Evolutionary conservation across 768 basidiomycete species (phyloP).

Genomic region (Cystobasidium onofrii): DNA sequence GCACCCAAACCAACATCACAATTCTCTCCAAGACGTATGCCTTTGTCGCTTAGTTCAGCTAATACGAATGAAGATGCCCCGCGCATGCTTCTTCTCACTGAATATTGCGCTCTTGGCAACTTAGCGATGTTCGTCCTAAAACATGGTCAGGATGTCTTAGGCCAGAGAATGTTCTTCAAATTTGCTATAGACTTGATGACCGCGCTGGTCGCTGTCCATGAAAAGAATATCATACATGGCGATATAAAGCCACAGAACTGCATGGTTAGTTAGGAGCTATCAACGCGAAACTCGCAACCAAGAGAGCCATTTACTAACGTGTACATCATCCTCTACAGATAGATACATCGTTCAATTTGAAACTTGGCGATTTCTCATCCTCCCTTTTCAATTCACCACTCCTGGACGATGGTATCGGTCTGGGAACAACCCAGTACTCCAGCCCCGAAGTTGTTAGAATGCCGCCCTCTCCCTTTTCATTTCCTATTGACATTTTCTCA

Average conservation of each 20-base stretch:
- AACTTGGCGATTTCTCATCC: constrained; percentile 49
- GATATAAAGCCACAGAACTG: constrained; percentile 50
- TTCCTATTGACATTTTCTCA: constrained; percentile 49
- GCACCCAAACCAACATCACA: neutral
- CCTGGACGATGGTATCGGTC: constrained; percentile 46
- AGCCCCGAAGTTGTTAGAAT: constrained; percentile 48
- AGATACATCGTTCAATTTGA: constrained; percentile 42
- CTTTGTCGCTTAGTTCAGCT: neutral
- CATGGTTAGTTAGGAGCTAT: too few species aligned
- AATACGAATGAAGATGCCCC: neutral
- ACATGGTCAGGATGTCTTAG: constrained; percentile 36
- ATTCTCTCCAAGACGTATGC: neutral
- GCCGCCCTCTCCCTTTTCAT: constrained; percentile 45
- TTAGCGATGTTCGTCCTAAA: constrained; percentile 35
- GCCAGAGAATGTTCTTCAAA: constrained; percentile 33
- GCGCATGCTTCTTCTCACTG: constrained; percentile 39
- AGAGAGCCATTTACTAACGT: too few species aligned
- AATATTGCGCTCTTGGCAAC: constrained; percentile 38
- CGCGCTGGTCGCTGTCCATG: constrained; percentile 37
- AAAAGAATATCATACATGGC: constrained; percentile 47
- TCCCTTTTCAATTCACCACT: constrained; percentile 45
- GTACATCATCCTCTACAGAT: constrained; percentile 32
- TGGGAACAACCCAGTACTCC: constrained; percentile 49
- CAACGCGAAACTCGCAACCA: too few species aligned
- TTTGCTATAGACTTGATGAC: constrained; percentile 45